phyloP scores from a whole-genome alignment of 1,284 basidiomycete genomes.

The Puccinia sorghi region DNA sequence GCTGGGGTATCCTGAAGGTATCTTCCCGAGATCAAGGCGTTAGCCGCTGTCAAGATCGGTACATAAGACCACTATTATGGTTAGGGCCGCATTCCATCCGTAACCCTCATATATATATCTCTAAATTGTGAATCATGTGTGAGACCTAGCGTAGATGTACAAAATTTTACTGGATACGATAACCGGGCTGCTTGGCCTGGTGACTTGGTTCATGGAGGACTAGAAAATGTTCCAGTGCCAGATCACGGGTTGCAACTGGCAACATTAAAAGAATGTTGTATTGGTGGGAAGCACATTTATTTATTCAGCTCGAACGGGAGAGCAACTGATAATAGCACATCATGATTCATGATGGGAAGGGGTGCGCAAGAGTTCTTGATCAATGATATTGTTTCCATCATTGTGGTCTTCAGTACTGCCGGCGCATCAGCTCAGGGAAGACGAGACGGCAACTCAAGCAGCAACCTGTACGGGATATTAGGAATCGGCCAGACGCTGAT shows the following conservation, averaged over 20 bases:
- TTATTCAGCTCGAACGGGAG: conserved; percentile 3
- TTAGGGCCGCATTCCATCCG: conserved; percentile 3
- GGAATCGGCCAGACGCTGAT: not conserved
- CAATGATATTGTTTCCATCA: not conserved
- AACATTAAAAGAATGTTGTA: not conserved
- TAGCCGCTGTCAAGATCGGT: conserved; percentile 30
- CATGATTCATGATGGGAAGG: conserved; percentile 3
- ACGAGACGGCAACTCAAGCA: not conserved
- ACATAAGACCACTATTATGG: not conserved
- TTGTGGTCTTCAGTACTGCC: not conserved
- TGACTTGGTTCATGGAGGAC: too few species aligned
- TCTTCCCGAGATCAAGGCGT: conserved; percentile 23
- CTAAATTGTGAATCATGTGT: not conserved
- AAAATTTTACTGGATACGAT: not conserved
- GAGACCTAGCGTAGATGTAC: not conserved
- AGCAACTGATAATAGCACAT: conserved; percentile 11
- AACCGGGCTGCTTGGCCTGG: too few species aligned
- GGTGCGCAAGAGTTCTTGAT: too few species aligned
- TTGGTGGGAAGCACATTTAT: not conserved
- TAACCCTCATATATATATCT: too few species aligned
- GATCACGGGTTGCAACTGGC: not conserved
- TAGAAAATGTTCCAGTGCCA: too few species aligned
- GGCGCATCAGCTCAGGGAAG: conserved; percentile 7
- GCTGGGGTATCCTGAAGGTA: not conserved
- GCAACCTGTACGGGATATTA: not conserved